phyloP scores from a whole-genome alignment of 2,329 filamentous ascomycete genomes.

The Dactylella cylindrospora region DNA sequence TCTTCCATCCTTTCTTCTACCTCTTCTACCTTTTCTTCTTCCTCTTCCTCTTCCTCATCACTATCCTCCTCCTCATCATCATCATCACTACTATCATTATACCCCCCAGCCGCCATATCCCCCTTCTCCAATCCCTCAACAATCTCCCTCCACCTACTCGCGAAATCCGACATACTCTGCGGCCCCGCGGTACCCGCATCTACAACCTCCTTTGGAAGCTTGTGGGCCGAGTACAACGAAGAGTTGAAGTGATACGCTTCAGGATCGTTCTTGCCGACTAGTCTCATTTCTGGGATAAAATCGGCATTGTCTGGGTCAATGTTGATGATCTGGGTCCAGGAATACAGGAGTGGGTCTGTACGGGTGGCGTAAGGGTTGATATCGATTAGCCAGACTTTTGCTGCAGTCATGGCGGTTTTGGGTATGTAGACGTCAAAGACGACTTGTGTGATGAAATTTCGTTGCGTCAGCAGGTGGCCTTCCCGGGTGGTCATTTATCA shows the following conservation, averaged over 20 bases:
- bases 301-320: constrained; percentile 60
- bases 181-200: constrained; percentile 68
- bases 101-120: constrained; percentile 57
- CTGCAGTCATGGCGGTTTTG: constrained; percentile 63
- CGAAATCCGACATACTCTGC: constrained; percentile 78
- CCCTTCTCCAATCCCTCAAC: constrained; percentile 57
- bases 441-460: too few species aligned
- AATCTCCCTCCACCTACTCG: constrained; percentile 70
- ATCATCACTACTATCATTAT: background rate
- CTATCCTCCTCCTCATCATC: constrained; percentile 6
- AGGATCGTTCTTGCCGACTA: constrained; percentile 81
- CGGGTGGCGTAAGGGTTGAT: constrained; percentile 91
- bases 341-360: constrained; percentile 86
- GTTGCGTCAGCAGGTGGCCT: too few species aligned
- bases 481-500: too few species aligned
- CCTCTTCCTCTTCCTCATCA: constrained; percentile 1
- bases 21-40: background rate
- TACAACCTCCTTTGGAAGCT: constrained; percentile 74
- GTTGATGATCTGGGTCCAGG: constrained; percentile 79
- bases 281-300: constrained; percentile 71
- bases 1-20: background rate
- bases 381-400: constrained; percentile 80
- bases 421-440: constrained; percentile 92
- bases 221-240: constrained; percentile 90
- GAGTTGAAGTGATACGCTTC: constrained; percentile 84